phyloP scores from a whole-genome alignment of 768 basidiomycete genomes.

The Mycena vulgaris region DNA sequence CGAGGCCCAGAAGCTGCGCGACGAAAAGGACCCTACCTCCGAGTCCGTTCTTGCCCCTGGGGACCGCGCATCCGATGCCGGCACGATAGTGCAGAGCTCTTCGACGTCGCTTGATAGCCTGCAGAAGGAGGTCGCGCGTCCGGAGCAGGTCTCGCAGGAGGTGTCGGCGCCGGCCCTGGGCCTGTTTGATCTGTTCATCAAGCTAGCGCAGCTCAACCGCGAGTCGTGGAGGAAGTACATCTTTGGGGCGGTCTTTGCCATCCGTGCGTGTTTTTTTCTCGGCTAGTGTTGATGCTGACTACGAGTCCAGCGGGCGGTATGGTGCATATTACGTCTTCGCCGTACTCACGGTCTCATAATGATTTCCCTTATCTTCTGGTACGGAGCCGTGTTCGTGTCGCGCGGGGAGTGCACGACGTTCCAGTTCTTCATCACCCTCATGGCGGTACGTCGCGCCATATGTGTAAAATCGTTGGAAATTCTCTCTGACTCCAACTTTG shows the following conservation, averaged over 20 bases:
- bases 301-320: conserved; percentile 16
- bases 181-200: conserved; percentile 74
- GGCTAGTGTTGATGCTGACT: not conserved
- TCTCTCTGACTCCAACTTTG: no score
- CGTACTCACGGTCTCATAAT: conserved; percentile 82
- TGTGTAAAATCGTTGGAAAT: no score
- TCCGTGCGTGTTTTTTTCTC: conserved; percentile 48
- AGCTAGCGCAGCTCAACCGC: conserved; percentile 78
- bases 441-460: conserved; percentile 64
- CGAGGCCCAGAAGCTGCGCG: conserved; percentile 84
- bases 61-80: conserved; percentile 23
- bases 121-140: not conserved
- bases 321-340: conserved; percentile 43
- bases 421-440: conserved; percentile 87
- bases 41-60: conserved; percentile 51
- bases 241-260: conserved; percentile 70
- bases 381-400: conserved; percentile 75
- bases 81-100: not conserved
- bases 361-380: conserved; percentile 89
- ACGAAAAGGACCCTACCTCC: conserved; percentile 53
- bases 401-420: conserved; percentile 65
- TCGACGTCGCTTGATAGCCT: conserved; percentile 3
- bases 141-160: no score
- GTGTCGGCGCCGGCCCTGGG: conserved; percentile 52
- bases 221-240: conserved; percentile 73